Conservation (phyloP, 2,329 filamentous ascomycete genomes). For the Clonostachys rosea region DNA sequence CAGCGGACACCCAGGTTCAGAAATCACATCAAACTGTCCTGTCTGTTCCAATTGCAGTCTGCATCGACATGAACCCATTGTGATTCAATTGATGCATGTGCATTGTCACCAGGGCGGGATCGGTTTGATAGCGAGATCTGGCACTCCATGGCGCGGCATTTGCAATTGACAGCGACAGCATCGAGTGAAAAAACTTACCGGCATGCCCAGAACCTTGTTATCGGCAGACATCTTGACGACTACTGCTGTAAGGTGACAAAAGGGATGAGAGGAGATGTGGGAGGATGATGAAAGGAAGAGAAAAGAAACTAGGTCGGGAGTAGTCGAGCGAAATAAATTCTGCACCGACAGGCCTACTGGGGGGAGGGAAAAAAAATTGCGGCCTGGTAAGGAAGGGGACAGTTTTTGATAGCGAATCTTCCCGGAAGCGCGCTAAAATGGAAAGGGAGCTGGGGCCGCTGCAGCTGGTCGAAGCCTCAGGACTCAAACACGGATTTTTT, state of each 20-base stretch:
- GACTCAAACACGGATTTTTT: not conserved
- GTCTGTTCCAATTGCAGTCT: too few relatives aligned
- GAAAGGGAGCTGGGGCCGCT: conserved; percentile 21
- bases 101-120: too few relatives aligned
- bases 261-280: conserved; percentile 59
- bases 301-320: conserved; percentile 25
- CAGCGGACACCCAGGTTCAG: too few relatives aligned
- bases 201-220: conserved; percentile 62
- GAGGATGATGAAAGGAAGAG: conserved; percentile 35
- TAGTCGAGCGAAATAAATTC: conserved; percentile 37
- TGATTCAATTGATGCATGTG: too few relatives aligned
- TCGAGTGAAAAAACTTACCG: conserved; percentile 42
- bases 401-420: conserved; percentile 51
- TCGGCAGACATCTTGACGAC: conserved; percentile 49
- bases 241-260: conserved; percentile 39
- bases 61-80: too few relatives aligned
- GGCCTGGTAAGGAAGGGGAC: conserved; percentile 35
- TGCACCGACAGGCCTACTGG: conserved; percentile 35
- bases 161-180: not conserved
- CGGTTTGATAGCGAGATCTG: too few relatives aligned
- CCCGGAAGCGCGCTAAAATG: conserved; percentile 30
- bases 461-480: not conserved
- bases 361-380: conserved; percentile 45
- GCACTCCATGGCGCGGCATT: not conserved
- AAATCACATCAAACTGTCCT: too few relatives aligned